Evolutionary conservation across 2,329 filamentous ascomycete genomes (phyloP), one percentile per base, ranked within the genome.

Genomic region (Apiospora koreana): DNA sequence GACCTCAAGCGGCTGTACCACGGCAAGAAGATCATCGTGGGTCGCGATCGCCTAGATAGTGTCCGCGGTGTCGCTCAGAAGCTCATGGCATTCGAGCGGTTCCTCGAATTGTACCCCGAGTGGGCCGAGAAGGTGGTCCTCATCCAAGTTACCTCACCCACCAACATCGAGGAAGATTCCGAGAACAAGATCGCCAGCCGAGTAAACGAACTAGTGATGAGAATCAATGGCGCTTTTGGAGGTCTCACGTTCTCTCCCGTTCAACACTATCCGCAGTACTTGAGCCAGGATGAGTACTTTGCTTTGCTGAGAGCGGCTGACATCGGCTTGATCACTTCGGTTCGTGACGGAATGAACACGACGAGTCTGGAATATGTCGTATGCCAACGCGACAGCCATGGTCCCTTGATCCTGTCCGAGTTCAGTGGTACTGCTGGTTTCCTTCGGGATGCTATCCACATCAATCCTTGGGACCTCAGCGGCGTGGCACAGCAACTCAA

Each of bases 311-410:
- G 95, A 31, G 90, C 94, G 2, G 95, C 93, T 43, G 94, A 98
- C 79, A 93, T 98, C 74, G 95, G 94, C 4, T 86, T 98, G 67
- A 98, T 98, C 81, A 98, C 96, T 8, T 97, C 94, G 75, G 95
- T 98, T 28, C 91, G 95, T 71, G 96, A 98, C 80, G 95, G 95
- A 71, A 98, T 98, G 95, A 98, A 98, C 84, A 98, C 95, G 0
- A 97, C 95, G 25, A 97, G 94, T 79, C 85, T 98, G 75, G 96
- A 98, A 81, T 98, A 98, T 79, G 91, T 98, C 70, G 88, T 97
- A 70, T 97, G 94, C 80, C 95, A 98, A 81, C 93, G 94, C 77
- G 92, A 96, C 73, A 91, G 91, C 70, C 91, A 95, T 75, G 93
- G 95, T 0, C 95, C 95, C 1, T 85, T 98, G 65, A 98, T 98